Conservation (phyloP, 345 rosid genomes). For the Passiflora organensis region DNA sequence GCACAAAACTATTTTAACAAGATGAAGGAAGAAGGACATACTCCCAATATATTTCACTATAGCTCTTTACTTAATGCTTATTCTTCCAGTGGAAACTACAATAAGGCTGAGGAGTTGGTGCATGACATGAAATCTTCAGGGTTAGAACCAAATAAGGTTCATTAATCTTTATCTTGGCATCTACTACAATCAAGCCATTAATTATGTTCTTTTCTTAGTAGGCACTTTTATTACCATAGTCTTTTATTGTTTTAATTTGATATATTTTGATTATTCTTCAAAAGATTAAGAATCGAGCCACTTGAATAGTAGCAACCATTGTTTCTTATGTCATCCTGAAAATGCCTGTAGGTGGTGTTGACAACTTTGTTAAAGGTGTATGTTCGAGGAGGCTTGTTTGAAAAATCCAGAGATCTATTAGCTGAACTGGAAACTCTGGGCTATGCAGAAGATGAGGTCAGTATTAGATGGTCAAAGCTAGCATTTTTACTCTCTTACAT, state of each 20-base stretch:
- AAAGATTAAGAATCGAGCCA: neutral
- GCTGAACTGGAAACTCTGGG: slow-evolving; percentile 62
- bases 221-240: neutral
- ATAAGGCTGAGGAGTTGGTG: slow-evolving; percentile 78
- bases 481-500: neutral
- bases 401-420: slow-evolving; percentile 62
- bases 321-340: slow-evolving; percentile 14
- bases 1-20: slow-evolving; percentile 66
- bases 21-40: slow-evolving; percentile 75
- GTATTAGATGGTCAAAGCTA: slow-evolving; percentile 4
- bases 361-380: slow-evolving; percentile 86
- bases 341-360: slow-evolving; percentile 63
- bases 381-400: slow-evolving; percentile 83
- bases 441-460: slow-evolving; percentile 78
- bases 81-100: slow-evolving; percentile 59
- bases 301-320: neutral
- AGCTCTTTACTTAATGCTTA: slow-evolving; percentile 88
- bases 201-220: neutral
- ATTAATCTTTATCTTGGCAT: slow-evolving; percentile 18
- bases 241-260: neutral
- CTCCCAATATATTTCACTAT: slow-evolving; percentile 70
- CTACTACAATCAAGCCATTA: neutral
- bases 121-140: slow-evolving; percentile 70
- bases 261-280: neutral
- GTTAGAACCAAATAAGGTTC: slow-evolving; percentile 82